Percentiles rank a stretch among this genome's conserved stretches.
Conservation (phyloP, 2,329 filamentous ascomycete species). For the Arthrinium phaeospermum region DNA sequence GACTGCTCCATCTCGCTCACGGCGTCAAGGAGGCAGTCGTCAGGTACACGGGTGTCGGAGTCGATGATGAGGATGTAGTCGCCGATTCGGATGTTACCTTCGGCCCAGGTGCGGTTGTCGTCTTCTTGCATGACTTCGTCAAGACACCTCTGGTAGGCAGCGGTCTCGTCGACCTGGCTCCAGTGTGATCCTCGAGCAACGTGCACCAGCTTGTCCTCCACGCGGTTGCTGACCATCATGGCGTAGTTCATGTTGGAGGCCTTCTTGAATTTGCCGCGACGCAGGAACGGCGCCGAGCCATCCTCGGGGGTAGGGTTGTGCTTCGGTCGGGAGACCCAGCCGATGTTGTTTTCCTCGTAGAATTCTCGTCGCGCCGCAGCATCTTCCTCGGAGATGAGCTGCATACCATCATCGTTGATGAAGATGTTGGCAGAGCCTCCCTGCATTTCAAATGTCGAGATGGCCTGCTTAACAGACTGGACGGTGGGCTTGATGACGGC, state of each 20-base stretch:
- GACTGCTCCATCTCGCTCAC: constrained; percentile 84
- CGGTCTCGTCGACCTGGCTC: constrained; percentile 71
- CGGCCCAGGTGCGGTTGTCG: constrained; percentile 73
- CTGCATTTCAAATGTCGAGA: constrained; percentile 63
- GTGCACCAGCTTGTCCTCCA: constrained; percentile 70
- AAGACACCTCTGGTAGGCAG: constrained; percentile 69
- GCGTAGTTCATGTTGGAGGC: constrained; percentile 77
- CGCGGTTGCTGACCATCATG: constrained; percentile 70
- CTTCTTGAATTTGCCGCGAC: constrained; percentile 72
- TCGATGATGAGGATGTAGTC: constrained; percentile 83
- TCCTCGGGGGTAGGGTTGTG: constrained; percentile 59
- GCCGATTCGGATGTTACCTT: constrained; percentile 84
- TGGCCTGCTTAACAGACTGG: constrained; percentile 60
- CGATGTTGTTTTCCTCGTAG: constrained; percentile 63
- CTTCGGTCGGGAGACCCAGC: constrained; percentile 58
- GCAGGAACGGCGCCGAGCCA: constrained; percentile 56
- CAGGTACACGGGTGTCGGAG: constrained; percentile 79
- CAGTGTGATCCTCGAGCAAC: constrained; percentile 65
- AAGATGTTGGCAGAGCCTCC: constrained; percentile 73
- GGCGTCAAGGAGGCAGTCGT: constrained; percentile 78
- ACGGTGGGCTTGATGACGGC: constrained; percentile 61
- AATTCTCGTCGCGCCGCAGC: constrained; percentile 57
- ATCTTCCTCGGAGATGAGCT: constrained; percentile 58
- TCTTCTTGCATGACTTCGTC: constrained; percentile 70
- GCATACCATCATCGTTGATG: constrained; percentile 73